Conservation (phyloP, 345 rosid genomes). For the Arabis alpina region DNA sequence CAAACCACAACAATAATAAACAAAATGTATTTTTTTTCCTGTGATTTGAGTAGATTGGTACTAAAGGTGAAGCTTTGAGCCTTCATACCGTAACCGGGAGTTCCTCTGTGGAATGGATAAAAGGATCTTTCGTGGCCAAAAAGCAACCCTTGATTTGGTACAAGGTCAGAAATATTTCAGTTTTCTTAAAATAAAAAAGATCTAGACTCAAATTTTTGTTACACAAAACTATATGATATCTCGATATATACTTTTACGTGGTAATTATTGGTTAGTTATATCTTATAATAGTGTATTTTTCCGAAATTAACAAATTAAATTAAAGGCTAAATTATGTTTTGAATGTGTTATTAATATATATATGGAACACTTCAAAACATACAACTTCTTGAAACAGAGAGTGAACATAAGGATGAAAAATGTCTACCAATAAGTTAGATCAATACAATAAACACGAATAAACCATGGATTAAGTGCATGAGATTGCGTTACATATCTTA, state of each 20-base stretch:
- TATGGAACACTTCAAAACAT: slow-evolving; percentile 1
- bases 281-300: not conserved
- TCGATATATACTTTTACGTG: not conserved
- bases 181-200: not conserved
- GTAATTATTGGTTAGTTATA: not conserved
- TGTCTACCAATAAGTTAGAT: slow-evolving; percentile 14
- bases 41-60: slow-evolving; percentile 62
- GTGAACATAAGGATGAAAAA: slow-evolving; percentile 4
- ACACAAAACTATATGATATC: not conserved
- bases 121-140: slow-evolving; percentile 45
- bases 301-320: not conserved
- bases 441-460: not conserved
- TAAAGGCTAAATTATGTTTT: not conserved
- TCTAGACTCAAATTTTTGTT: not conserved
- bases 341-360: not conserved
- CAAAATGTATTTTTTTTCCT: not conserved
- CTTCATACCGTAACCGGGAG: slow-evolving; percentile 54
- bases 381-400: not conserved
- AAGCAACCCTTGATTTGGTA: slow-evolving; percentile 75
- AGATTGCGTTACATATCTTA: not conserved
- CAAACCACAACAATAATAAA: not conserved
- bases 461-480: not conserved
- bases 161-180: slow-evolving; percentile 64
- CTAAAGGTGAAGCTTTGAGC: slow-evolving; percentile 70
- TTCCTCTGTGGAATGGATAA: slow-evolving; percentile 59